phyloP scores from a whole-genome alignment of 1,284 basidiomycete genomes.

The Amylostereum areolatum region DNA sequence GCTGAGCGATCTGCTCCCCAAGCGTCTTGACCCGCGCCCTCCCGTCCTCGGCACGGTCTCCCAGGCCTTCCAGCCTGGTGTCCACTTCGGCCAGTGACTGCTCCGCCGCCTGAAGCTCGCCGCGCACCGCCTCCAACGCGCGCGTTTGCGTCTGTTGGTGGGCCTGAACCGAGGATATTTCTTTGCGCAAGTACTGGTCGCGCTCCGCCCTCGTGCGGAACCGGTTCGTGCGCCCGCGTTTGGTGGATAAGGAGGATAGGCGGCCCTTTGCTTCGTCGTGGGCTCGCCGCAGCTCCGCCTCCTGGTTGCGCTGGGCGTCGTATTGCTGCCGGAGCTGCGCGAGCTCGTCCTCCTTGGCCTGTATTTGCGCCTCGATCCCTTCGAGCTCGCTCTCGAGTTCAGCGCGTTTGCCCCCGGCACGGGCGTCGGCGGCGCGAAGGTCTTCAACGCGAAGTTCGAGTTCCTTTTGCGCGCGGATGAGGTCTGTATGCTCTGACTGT shows the following conservation, averaged over 20 bases:
- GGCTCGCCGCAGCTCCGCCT: conserved; percentile 61
- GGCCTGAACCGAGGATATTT: conserved; percentile 65
- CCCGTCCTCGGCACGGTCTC: conserved; percentile 73
- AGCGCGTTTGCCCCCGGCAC: conserved; percentile 58
- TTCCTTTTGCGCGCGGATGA: conserved; percentile 73
- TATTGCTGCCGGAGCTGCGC: conserved; percentile 63
- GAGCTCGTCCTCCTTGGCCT: conserved; percentile 57
- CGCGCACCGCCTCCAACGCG: conserved; percentile 41
- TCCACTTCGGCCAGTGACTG: conserved; percentile 37
- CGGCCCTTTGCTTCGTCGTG: conserved; percentile 71
- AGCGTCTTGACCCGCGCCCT: conserved; percentile 64
- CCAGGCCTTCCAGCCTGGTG: conserved; percentile 53
- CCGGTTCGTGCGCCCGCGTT: conserved; percentile 81
- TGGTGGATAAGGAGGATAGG: conserved; percentile 74
- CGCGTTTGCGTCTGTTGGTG: conserved; percentile 46
- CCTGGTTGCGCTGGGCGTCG: conserved; percentile 47
- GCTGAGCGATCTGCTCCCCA: conserved; percentile 53
- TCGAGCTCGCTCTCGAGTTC: conserved; percentile 65
- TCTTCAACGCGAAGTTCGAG: conserved; percentile 83
- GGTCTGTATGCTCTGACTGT: conserved; percentile 74
- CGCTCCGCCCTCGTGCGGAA: conserved; percentile 83
- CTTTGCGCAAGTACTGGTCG: conserved; percentile 69
- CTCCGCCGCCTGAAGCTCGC: conserved; percentile 38
- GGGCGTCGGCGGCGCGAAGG: conserved; percentile 56
- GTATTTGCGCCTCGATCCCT: conserved; percentile 54